Evolutionary conservation across 139 green algal species (phyloP).

Genomic region (Volvox reticuliferus): DNA sequence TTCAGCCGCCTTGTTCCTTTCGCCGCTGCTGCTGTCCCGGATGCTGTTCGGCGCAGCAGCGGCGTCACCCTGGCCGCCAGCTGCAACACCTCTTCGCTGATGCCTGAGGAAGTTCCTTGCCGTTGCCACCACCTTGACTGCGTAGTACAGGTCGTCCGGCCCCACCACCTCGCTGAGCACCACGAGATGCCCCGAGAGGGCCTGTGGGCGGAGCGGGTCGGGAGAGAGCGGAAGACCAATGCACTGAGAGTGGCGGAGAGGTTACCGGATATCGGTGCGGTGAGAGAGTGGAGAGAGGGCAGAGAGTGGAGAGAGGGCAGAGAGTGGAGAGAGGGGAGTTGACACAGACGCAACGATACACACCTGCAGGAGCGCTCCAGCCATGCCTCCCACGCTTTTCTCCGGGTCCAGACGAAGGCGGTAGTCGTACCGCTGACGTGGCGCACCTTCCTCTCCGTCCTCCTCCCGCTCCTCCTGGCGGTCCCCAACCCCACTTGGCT

Average conservation of each 20-base stretch:
- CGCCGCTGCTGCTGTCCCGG: background rate
- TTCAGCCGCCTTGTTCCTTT: background rate
- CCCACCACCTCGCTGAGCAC: conserved; percentile 1
- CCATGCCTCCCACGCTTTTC: background rate
- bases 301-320: background rate
- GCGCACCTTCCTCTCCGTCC: background rate
- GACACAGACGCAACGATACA: background rate
- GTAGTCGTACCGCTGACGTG: conserved; percentile 40
- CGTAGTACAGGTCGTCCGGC: background rate
- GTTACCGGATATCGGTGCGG: too few relatives aligned
- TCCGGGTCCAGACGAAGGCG: conserved; percentile 10
- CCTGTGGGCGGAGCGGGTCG: background rate
- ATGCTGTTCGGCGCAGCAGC: too few relatives aligned
- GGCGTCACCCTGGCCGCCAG: too few relatives aligned
- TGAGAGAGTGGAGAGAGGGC: background rate
- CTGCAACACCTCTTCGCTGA: too few relatives aligned
- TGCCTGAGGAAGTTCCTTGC: background rate
- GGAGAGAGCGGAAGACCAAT: background rate
- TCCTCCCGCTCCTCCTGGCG: background rate
- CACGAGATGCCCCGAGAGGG: background rate
- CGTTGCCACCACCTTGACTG: background rate
- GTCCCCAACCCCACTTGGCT: background rate
- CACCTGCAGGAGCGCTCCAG: conserved; percentile 14
- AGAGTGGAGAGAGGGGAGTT: background rate
- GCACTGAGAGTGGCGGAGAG: too few relatives aligned